Percentiles rank a stretch among this genome's conserved stretches.
Evolutionary conservation across 2,329 filamentous ascomycete species (phyloP).

Genomic region (Claviceps monticola): DNA sequence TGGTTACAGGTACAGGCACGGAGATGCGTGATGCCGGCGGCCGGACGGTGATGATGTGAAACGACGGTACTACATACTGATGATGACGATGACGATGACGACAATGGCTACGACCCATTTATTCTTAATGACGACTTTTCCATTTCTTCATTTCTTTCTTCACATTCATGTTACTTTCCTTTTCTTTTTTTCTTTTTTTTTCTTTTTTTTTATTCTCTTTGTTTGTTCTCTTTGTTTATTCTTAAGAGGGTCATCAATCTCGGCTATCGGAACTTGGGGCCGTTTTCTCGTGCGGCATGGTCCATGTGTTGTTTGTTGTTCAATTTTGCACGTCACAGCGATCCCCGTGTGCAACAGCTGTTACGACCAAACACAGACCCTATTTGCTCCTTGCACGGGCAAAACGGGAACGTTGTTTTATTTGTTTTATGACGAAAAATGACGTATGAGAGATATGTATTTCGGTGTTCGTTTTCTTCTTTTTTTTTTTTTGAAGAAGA

Average conservation of each 20-base stretch:
- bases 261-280: background rate
- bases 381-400: no score
- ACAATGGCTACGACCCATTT: slow-evolving; percentile 12
- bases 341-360: no score
- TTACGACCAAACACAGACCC: no score
- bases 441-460: no score
- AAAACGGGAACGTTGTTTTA: no score
- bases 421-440: no score
- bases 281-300: background rate
- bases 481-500: no score
- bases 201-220: background rate
- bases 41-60: slow-evolving; percentile 9
- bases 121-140: slow-evolving; percentile 13
- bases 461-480: no score
- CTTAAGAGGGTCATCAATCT: background rate
- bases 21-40: no score
- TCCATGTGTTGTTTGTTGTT: no score
- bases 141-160: slow-evolving; percentile 5
- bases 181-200: slow-evolving; percentile 5
- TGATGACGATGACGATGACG: slow-evolving; percentile 23
- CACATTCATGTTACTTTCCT: slow-evolving; percentile 2
- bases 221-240: background rate
- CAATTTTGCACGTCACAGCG: no score
- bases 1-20: no score
- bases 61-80: slow-evolving; percentile 19